phyloP scores from a whole-genome alignment of 495 filamentous ascomycete species.

The Evernia prunastri region DNA sequence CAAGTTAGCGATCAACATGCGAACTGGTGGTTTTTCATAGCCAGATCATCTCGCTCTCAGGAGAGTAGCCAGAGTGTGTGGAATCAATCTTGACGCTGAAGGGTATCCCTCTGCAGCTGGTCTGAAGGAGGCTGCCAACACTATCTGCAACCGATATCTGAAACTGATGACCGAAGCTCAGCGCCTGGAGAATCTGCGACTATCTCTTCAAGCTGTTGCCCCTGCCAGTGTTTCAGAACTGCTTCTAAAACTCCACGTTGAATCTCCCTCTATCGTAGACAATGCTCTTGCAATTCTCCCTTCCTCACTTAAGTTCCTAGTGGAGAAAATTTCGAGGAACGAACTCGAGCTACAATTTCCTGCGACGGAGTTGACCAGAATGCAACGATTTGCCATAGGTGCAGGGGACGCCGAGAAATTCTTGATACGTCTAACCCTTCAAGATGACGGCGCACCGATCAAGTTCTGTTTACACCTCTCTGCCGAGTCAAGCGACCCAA shows the following conservation, averaged over 20 bases:
- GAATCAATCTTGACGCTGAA: background rate
- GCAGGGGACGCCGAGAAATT: conserved; percentile 5
- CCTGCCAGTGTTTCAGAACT: background rate
- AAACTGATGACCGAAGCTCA: background rate
- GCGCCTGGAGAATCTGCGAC: background rate
- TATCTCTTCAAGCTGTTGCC: conserved; percentile 3
- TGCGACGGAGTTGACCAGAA: background rate
- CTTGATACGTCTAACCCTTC: conserved; percentile 6
- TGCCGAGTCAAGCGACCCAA: background rate
- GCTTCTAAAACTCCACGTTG: conserved; percentile 5
- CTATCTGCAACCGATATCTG: background rate
- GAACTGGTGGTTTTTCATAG: background rate
- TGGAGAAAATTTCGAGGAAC: conserved; percentile 2
- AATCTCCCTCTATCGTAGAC: background rate
- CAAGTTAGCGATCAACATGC: background rate
- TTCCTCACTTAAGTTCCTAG: background rate
- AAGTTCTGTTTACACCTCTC: conserved; percentile 10
- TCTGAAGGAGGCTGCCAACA: background rate
- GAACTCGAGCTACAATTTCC: conserved; percentile 13
- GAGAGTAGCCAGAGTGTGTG: background rate
- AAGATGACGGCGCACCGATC: background rate
- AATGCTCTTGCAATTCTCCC: conserved; percentile 5
- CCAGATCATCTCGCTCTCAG: background rate
- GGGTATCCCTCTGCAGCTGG: background rate
- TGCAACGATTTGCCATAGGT: conserved; percentile 11